Evolutionary conservation across 495 filamentous ascomycete species (phyloP).

Genomic region (Penicillium argentinense): DNA sequence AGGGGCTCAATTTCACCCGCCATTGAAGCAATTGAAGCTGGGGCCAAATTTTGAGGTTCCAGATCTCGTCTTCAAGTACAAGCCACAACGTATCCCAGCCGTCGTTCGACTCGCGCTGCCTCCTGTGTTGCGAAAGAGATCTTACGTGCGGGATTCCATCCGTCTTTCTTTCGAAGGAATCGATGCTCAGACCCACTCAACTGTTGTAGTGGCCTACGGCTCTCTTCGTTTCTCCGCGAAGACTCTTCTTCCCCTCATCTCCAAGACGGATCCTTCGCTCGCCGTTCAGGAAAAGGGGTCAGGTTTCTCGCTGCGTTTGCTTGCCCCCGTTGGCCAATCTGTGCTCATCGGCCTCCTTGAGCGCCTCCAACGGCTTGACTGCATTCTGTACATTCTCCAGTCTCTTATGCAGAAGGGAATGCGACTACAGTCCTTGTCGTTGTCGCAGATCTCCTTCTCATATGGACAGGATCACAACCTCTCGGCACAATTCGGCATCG

Average conservation of each 20-base stretch:
- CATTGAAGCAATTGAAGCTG: constrained; percentile 36
- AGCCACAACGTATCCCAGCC: constrained; percentile 29
- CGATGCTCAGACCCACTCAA: constrained; percentile 32
- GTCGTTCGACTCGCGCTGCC: constrained; percentile 34
- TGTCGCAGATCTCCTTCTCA: constrained; percentile 37
- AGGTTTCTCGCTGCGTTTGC: constrained; percentile 43
- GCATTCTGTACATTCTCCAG: constrained; percentile 41
- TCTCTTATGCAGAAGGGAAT: constrained; percentile 38
- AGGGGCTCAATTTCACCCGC: constrained; percentile 30
- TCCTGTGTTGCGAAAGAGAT: constrained; percentile 24
- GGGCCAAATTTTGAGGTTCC: constrained; percentile 31
- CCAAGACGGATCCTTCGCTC: constrained; percentile 31
- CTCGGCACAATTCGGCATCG: constrained; percentile 32
- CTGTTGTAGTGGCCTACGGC: constrained; percentile 43
- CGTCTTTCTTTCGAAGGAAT: constrained; percentile 43
- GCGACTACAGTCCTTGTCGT: constrained; percentile 31
- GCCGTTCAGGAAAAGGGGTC: constrained; percentile 34
- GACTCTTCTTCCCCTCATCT: constrained; percentile 24
- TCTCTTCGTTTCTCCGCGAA: constrained; percentile 27
- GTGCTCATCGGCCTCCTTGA: constrained; percentile 38
- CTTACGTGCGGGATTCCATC: constrained; percentile 36
- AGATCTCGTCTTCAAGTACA: constrained; percentile 39
- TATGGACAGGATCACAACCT: constrained; percentile 35
- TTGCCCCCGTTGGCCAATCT: constrained; percentile 36
- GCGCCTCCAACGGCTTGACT: constrained; percentile 42